phyloP scores from a whole-genome alignment of 495 filamentous ascomycete genomes.

The Endocarpon pusillum region DNA sequence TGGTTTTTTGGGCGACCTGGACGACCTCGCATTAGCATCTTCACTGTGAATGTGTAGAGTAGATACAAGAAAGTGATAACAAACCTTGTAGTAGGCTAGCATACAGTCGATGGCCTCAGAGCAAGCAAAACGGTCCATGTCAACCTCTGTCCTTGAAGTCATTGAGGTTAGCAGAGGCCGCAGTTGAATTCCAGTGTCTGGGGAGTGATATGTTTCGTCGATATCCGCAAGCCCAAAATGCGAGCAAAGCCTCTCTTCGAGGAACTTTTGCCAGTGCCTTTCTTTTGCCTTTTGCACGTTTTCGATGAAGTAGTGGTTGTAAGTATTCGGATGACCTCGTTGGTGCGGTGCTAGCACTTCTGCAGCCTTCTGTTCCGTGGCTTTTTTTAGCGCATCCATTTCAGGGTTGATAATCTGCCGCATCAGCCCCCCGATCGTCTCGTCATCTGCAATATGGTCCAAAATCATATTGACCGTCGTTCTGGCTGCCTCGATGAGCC shows the following conservation, averaged over 20 bases:
- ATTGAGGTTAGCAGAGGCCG: conserved; percentile 7
- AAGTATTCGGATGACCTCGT: conserved; percentile 26
- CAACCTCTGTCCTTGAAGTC: conserved; percentile 4
- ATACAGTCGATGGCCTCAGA: conserved; percentile 12
- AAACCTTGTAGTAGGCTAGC: conserved; percentile 19
- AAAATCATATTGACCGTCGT: conserved; percentile 17
- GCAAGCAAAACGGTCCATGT: conserved; percentile 13
- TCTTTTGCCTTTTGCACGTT: conserved; percentile 13
- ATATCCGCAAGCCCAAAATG: conserved; percentile 1
- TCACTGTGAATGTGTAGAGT: too few species aligned
- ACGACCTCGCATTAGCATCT: too few species aligned
- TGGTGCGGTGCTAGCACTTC: conserved; percentile 25
- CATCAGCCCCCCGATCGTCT: conserved; percentile 16
- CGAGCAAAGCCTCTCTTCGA: conserved; percentile 1
- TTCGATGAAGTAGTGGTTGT: conserved; percentile 21
- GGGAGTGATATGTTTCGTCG: conserved; percentile 4
- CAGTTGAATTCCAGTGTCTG: conserved; percentile 4
- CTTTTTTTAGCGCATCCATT: conserved; percentile 16
- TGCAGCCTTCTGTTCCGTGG: conserved; percentile 21
- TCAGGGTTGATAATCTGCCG: conserved; percentile 10
- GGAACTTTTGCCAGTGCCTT: conserved; percentile 3
- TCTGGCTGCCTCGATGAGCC: conserved; percentile 9
- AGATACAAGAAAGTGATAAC: too few species aligned
- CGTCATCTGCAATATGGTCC: conserved; percentile 13
- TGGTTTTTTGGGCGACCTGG: neutral